Evolutionary conservation across 108 stramenopile genomes (phyloP).

Genomic region (Cyclotella kingstonii): DNA sequence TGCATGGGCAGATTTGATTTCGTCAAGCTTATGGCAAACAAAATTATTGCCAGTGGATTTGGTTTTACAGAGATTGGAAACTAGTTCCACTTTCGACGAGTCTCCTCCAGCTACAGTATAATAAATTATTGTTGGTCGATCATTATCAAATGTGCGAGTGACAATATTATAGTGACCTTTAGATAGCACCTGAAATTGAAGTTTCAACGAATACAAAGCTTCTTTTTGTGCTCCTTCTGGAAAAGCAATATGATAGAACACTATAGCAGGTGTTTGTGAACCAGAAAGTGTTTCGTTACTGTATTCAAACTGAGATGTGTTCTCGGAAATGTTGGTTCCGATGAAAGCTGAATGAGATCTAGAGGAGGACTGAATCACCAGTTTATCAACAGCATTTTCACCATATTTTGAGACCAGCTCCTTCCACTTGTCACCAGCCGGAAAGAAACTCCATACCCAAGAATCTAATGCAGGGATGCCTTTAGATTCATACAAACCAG

Average conservation of each 20-base stretch:
- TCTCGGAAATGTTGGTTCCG: constrained; percentile 1
- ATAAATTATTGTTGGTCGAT: constrained; percentile 31
- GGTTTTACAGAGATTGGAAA: constrained; percentile 24
- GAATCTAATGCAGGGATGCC: constrained; percentile 40
- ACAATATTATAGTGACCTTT: constrained; percentile 42
- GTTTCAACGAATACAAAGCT: constrained; percentile 24
- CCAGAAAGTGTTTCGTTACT: constrained; percentile 10
- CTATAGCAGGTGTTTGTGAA: constrained; percentile 20
- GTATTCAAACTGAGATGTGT: constrained; percentile 2
- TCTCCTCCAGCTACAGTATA: constrained; percentile 32
- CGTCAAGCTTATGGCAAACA: constrained; percentile 22
- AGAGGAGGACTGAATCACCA: constrained; percentile 27
- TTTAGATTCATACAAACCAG: constrained; percentile 39
- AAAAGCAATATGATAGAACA: constrained; percentile 38
- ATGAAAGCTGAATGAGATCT: constrained; percentile 29
- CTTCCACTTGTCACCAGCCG: constrained; percentile 45
- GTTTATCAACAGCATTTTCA: constrained; percentile 26
- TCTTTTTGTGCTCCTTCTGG: constrained; percentile 23
- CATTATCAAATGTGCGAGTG: constrained; percentile 20
- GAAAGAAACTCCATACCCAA: constrained; percentile 53
- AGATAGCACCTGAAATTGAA: constrained; percentile 36
- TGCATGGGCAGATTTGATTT: constrained; percentile 19
- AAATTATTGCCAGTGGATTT: constrained; percentile 9
- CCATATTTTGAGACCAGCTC: constrained; percentile 27
- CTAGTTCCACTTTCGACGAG: constrained; percentile 11